Base-by-base conservation (phyloP, 2,329 filamentous ascomycete species). In the Trichoderma arundinaceum region DNA sequence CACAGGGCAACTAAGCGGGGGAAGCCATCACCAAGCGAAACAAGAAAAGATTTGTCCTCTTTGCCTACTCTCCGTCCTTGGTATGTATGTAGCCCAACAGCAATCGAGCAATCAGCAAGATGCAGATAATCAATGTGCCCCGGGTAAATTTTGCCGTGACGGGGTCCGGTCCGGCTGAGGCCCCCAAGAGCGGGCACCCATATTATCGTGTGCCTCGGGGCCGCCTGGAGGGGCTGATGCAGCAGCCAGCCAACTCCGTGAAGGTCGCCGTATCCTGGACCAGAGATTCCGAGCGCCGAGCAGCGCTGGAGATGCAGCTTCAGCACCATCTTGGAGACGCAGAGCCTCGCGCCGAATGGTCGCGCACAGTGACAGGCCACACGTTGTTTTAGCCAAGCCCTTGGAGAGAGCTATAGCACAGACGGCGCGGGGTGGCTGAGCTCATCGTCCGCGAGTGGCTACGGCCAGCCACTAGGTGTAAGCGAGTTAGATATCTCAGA, bases 151-250 rank as follows among this genome's bases (percentile, higher is more conserved):
- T 44, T 52, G 46, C 58, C 35, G 48, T 15, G n/a, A 51, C 48
- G 58, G 46, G 38, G 38, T 61, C 58, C 38, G 48, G 48, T 35
- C 22, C 48, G 58, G 35, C 48, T 62, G 58, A 62, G 46, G 22
- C 46, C 58, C 44, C 33, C 38, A 62, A 19, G 57, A 28, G 22
- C 57, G 22, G 46, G 10, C n/a, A 17, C 6, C 22, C 22, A 28
- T 28, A 38, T n/a, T 49, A 28, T 7, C n/a, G 32, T 44, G 22
- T 19, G 59, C 39, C 28, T 62, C 48, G 48, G 38, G 28, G 59
- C 57, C 22, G 22, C 22, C 22, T 28, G 22, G 22, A 28, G 22
- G 22, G 38, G 38, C 38, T 43, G 15, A 52, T 22, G 46, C 48
- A 62, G 13, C 44, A n/a, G 32, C 43, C 58, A 32, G 28, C 13